Evolutionary conservation across 176 grass and related monocot genomes (phyloP).

Genomic region (Avena insularis): DNA sequence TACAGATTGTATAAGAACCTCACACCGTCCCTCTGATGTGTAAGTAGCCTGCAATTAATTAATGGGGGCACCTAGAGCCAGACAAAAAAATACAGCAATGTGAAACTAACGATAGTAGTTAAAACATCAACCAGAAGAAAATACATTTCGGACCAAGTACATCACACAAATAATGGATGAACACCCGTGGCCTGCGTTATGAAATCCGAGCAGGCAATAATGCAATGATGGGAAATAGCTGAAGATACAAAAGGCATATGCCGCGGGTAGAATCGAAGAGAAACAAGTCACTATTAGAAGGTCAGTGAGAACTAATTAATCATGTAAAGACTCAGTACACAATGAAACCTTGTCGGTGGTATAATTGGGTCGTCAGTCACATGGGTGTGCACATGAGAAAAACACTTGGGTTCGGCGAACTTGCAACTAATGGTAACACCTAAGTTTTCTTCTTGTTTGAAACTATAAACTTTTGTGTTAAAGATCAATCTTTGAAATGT

Average conservation of each 20-base stretch:
- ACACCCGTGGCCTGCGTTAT: constrained; percentile 9
- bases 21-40: constrained; percentile 84
- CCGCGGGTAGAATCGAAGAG: background rate
- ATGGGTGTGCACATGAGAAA: background rate
- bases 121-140: constrained; percentile 19
- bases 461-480: background rate
- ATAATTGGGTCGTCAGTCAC: background rate
- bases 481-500: background rate
- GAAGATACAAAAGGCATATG: constrained; percentile 18
- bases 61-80: constrained; percentile 80
- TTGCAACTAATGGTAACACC: constrained; percentile 15
- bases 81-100: constrained; percentile 13
- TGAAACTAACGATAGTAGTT: constrained; percentile 24
- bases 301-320: constrained; percentile 24
- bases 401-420: background rate
- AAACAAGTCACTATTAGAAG: constrained; percentile 23
- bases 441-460: background rate
- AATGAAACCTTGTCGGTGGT: background rate
- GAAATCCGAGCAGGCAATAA: constrained; percentile 1
- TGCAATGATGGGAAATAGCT: background rate
- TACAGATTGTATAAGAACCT: constrained; percentile 90
- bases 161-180: constrained; percentile 16
- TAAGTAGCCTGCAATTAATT: constrained; percentile 84
- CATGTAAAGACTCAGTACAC: background rate
- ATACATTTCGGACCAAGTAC: constrained; percentile 13